phyloP scores from a whole-genome alignment of 257 asterid genomes.

The Cinchona pubescens region DNA sequence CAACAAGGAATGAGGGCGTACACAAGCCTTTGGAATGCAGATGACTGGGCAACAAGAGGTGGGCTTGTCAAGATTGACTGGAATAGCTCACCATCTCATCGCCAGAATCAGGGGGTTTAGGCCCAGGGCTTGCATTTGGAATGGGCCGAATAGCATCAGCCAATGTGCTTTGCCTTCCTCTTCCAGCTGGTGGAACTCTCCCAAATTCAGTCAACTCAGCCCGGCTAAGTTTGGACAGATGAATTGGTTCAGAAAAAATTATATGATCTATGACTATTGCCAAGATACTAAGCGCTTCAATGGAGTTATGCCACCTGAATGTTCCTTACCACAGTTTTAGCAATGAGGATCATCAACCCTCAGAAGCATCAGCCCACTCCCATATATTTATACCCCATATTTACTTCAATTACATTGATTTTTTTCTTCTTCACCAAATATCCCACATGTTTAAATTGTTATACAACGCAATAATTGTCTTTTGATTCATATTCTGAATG shows the following conservation, averaged over 20 bases:
- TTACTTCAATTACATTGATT: not conserved
- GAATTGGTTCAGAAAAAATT: slow-evolving; percentile 40
- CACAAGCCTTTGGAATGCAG: slow-evolving; percentile 83
- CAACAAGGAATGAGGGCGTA: slow-evolving; percentile 61
- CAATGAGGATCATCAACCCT: slow-evolving; percentile 8
- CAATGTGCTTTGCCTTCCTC: slow-evolving; percentile 35
- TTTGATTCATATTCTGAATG: not conserved
- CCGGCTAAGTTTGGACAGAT: slow-evolving; percentile 30
- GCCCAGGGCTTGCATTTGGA: slow-evolving; percentile 40
- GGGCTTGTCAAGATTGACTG: slow-evolving; percentile 67
- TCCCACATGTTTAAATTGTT: not conserved
- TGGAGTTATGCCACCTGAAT: slow-evolving; percentile 55
- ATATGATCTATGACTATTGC: slow-evolving; percentile 67
- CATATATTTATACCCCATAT: not conserved
- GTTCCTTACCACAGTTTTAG: slow-evolving; percentile 42
- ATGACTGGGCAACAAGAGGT: slow-evolving; percentile 78
- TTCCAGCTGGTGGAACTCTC: slow-evolving; percentile 42
- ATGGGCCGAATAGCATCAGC: slow-evolving; percentile 27
- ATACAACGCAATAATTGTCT: not conserved
- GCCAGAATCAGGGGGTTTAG: slow-evolving; percentile 46
- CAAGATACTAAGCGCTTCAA: slow-evolving; percentile 38
- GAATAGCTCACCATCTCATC: slow-evolving; percentile 54
- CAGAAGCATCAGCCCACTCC: not conserved
- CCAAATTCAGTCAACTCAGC: slow-evolving; percentile 29
- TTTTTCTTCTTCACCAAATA: not conserved